Conservation (phyloP, 1,284 basidiomycete genomes). For the Cutaneotrichosporon sp. region DNA sequence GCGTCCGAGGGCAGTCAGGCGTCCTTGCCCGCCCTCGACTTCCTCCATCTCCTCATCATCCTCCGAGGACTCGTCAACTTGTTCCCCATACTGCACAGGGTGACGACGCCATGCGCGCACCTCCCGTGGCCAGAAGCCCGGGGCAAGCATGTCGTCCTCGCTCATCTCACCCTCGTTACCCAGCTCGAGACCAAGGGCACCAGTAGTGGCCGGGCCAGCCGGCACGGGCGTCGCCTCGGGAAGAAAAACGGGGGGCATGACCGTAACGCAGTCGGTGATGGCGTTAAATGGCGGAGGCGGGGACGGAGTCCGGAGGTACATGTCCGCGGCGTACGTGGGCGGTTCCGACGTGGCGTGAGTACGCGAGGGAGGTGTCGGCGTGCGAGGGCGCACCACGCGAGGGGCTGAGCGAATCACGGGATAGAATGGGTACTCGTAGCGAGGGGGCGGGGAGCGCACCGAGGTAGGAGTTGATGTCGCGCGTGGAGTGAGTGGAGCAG, state of each 20-base stretch:
- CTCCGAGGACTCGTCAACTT: neutral
- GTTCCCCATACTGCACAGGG: neutral
- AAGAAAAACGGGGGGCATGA: conserved; percentile 27
- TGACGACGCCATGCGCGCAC: neutral
- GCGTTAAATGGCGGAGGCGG: conserved; percentile 43
- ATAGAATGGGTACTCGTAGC: conserved; percentile 16
- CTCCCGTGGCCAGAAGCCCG: neutral
- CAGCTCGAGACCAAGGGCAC: neutral
- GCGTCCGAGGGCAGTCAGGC: conserved; percentile 5
- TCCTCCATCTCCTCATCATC: neutral
- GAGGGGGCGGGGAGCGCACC: conserved; percentile 3
- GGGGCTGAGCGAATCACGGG: conserved; percentile 6
- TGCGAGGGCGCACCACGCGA: neutral
- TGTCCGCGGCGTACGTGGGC: conserved; percentile 10
- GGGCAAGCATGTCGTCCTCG: neutral
- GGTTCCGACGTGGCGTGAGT: conserved; percentile 5
- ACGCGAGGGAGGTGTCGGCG: neutral
- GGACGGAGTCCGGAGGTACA: conserved; percentile 22
- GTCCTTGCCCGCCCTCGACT: neutral
- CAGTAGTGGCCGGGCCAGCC: no score
- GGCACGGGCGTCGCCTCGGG: neutral
- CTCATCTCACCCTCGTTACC: neutral
- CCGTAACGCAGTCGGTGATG: conserved; percentile 25
- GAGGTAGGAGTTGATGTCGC: neutral
- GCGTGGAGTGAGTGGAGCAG: neutral